Conservation (phyloP, 73 alveolate species). For the Blepharisma stoltei region DNA sequence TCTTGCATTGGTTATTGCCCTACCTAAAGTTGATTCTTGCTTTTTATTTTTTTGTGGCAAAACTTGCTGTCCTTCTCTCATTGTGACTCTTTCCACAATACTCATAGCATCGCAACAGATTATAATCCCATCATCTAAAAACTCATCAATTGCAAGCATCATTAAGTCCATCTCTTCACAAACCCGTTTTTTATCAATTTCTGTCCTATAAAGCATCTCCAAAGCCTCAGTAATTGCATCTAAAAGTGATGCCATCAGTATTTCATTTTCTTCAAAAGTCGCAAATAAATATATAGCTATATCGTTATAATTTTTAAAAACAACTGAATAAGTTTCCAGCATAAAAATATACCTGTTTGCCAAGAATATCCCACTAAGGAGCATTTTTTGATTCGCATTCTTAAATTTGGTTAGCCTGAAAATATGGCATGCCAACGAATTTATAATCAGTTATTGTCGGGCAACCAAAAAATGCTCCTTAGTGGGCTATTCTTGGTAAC, state of each 20-base stretch:
- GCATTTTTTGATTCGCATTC: too few species aligned
- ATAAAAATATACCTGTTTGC: too few species aligned
- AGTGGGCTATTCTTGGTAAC: too few species aligned
- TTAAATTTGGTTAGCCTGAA: too few species aligned
- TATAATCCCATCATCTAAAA: constrained; percentile 13
- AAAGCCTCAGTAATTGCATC: constrained; percentile 1
- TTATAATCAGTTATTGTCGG: too few species aligned
- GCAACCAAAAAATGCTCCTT: too few species aligned
- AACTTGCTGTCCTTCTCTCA: constrained; percentile 13
- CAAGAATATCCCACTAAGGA: too few species aligned
- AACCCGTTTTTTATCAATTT: background rate
- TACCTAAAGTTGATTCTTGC: background rate
- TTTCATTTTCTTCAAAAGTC: background rate
- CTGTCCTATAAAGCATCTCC: constrained; percentile 9
- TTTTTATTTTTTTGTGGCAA: background rate
- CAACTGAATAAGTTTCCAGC: constrained; percentile 2
- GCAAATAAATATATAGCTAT: background rate
- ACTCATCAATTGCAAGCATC: constrained; percentile 23
- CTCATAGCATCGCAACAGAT: background rate
- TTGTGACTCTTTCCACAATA: background rate
- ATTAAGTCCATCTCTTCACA: constrained; percentile 24
- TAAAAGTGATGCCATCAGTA: constrained; percentile 12
- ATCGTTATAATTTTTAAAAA: constrained; percentile 1
- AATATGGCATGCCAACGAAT: too few species aligned
- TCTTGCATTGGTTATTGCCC: background rate